Base-by-base conservation (phyloP, 805 yeast species). In the Lipomyces orientalis region DNA sequence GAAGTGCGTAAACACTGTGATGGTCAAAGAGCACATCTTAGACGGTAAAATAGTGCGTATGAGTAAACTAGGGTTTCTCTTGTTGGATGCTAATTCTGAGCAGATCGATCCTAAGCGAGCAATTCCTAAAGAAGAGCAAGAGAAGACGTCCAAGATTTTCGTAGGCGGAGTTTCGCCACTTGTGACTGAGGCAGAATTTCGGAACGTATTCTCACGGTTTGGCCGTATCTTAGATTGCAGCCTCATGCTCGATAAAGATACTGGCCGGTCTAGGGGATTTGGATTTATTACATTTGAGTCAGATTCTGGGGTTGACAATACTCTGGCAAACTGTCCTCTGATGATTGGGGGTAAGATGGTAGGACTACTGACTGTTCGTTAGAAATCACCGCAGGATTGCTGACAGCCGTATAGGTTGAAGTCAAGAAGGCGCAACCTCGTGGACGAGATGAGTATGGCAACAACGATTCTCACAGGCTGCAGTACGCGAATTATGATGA, bases 161-260 rank as follows among this genome's bases (percentile, higher is more conserved):
- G 98, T 94, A 54, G 99, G 99, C 72, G 99, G 99, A 73, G 90
- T 94, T 68, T 93, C 97, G 63, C 91, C 96, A 25, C 94, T 91
- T 76, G 97, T 93, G 62, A 92, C 93, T 70, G 97, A 96, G 74
- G 86, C 86, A 71, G 98, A 93, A 72, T 95, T 94, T 79, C 89
- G 89, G 77, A 88, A 86, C 61, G 93, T 90, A 79, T 94, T 94
- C 76, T 86, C 90, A 64, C 89, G 89, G 79, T 94, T 89, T 79
- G 98, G 98, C 73, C 87, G 87, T 54, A 93, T 94, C 66, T 90
- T 94, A 74, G 98, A 95, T 79, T 97, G 97, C 61, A 98, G 93
- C 80, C 85, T 94, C 73, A 94, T 94, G 99, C 86, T 94, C 73
- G 98, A 94, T 79, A 95, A 94, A 80, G 98, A 93, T 78, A 91